Percentiles rank a stretch among this genome's conserved stretches.
These are phyloP conservation scores for Plasmodium knowlesi DNA, from an alignment of 169 alveolate genomes.

Conservation along the genomic window DNA sequence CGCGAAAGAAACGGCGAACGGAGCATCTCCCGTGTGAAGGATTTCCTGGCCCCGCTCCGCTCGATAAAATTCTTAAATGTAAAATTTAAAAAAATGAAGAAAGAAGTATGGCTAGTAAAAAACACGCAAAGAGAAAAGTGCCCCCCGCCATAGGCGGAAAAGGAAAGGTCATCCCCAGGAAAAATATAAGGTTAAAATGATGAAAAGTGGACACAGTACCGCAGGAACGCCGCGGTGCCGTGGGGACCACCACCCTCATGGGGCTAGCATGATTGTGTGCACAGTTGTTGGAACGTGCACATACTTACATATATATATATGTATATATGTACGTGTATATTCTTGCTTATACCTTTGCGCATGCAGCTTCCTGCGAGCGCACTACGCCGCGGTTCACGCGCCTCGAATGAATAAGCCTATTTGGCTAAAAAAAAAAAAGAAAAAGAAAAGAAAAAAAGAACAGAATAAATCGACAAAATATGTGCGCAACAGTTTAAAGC, in stretches of 20 bases:
- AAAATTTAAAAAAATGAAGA: neutral
- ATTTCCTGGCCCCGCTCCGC: neutral
- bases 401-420: neutral
- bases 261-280: neutral
- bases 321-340: neutral
- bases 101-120: neutral
- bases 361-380: neutral
- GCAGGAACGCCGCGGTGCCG: neutral
- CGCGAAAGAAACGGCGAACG: neutral
- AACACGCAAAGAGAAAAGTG: neutral
- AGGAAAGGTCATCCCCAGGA: neutral
- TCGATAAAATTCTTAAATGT: neutral
- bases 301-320: neutral
- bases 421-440: conserved; percentile 6
- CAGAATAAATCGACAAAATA: neutral
- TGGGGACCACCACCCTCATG: neutral
- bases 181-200: neutral
- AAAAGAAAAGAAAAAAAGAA: neutral
- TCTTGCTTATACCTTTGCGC: neutral
- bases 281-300: neutral
- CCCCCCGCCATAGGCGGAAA: neutral
- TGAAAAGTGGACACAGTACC: neutral
- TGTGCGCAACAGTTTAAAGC: neutral
- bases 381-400: neutral
- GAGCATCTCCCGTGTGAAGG: neutral